These are phyloP conservation scores for Ceratocystis cubensis DNA, from an alignment of 2,329 filamentous ascomycete genomes.

Conservation along the genomic window DNA sequence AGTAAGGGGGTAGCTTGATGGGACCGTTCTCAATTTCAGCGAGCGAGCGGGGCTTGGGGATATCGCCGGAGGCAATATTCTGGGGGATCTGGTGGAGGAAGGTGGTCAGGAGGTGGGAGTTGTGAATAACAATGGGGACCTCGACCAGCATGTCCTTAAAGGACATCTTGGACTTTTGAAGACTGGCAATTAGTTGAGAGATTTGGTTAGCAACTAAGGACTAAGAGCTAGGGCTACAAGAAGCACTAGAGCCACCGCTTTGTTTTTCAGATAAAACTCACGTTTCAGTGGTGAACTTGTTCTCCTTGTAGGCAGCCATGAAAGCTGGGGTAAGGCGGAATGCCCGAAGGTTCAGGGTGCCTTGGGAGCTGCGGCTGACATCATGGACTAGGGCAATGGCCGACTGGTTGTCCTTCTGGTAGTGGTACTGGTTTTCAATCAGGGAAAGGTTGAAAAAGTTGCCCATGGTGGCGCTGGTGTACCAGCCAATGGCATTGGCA, in stretches of 20 bases:
- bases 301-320: conserved; percentile 87
- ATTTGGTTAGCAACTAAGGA: conserved; percentile 10
- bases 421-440: conserved; percentile 95
- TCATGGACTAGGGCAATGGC: conserved; percentile 88
- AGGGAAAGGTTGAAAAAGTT: conserved; percentile 93
- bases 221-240: not conserved
- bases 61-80: conserved; percentile 41
- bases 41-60: conserved; percentile 66
- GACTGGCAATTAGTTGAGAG: conserved; percentile 37
- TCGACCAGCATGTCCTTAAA: conserved; percentile 92
- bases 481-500: conserved; percentile 96
- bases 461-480: conserved; percentile 96
- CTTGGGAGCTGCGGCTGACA: conserved; percentile 87
- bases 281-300: conserved; percentile 94
- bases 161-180: conserved; percentile 86
- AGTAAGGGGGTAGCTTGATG: conserved; percentile 55
- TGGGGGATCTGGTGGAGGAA: conserved; percentile 85
- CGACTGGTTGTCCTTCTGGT: conserved; percentile 88
- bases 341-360: conserved; percentile 75
- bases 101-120: conserved; percentile 90
- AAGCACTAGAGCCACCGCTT: not conserved
- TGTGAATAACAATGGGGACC: conserved; percentile 80
- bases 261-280: conserved; percentile 34
- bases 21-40: conserved; percentile 60
- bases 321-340: conserved; percentile 82